Percentiles rank a stretch among this genome's conserved stretches.
phyloP scores from a whole-genome alignment of 306 rosid genomes.

The Geum urbanum region DNA sequence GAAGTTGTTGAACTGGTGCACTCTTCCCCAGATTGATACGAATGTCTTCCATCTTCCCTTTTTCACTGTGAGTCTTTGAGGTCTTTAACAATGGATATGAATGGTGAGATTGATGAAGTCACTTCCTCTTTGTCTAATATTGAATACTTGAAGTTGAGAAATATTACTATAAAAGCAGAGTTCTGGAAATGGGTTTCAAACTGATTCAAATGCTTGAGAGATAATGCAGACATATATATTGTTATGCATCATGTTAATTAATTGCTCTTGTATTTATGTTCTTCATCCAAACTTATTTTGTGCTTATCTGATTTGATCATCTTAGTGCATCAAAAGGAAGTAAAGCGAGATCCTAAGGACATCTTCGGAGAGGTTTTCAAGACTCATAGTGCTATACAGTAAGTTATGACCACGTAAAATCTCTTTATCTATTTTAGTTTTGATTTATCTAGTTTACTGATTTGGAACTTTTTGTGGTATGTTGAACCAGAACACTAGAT shows the following conservation, averaged over 20 bases:
- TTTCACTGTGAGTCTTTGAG: background rate
- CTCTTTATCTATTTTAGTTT: conserved; percentile 8
- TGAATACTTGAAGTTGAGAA: background rate
- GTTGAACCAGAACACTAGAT: conserved; percentile 60
- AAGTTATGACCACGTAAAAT: conserved; percentile 29
- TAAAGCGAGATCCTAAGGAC: conserved; percentile 53
- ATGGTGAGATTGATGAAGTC: background rate
- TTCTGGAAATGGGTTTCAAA: background rate
- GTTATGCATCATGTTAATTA: too few species aligned
- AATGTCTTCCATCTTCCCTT: background rate
- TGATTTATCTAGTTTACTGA: conserved; percentile 1
- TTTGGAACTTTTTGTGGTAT: conserved; percentile 6
- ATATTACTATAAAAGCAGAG: background rate
- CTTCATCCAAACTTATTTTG: conserved; percentile 13
- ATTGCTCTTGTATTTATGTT: conserved; percentile 8
- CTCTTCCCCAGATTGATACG: background rate
- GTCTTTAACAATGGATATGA: background rate
- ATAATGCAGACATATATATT: too few species aligned
- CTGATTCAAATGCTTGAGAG: background rate
- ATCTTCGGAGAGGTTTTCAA: conserved; percentile 51
- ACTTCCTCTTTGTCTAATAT: background rate
- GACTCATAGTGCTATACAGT: conserved; percentile 77
- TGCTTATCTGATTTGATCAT: conserved; percentile 27
- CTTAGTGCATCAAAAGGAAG: conserved; percentile 69
- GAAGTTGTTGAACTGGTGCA: background rate